These are phyloP conservation scores for Dendrocalamus latiflorus DNA, from an alignment of 202 grass and related monocot genomes.

Conservation along the genomic window DNA sequence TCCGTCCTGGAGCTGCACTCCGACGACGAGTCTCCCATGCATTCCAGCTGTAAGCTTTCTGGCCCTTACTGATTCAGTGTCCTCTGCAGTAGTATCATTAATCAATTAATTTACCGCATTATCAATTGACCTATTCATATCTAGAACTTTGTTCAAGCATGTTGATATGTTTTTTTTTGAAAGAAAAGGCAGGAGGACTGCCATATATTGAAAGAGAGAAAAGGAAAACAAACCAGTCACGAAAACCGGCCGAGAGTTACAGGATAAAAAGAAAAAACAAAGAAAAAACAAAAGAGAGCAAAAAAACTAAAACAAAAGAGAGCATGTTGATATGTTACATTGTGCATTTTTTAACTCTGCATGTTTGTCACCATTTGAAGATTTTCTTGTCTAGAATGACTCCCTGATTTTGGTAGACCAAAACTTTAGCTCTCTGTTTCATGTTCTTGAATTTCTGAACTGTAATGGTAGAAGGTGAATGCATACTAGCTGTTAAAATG, in stretches of 20 bases:
- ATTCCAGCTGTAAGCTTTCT: constrained; percentile 39
- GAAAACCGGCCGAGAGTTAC: too few relatives aligned
- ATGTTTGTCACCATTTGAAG: constrained; percentile 9
- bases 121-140: not conserved
- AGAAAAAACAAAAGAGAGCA: too few relatives aligned
- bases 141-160: not conserved
- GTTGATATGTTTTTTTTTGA: too few relatives aligned
- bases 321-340: not conserved
- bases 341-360: not conserved
- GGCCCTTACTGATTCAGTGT: not conserved
- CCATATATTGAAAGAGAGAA: too few relatives aligned
- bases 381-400: constrained; percentile 7
- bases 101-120: not conserved
- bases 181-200: too few relatives aligned
- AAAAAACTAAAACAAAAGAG: too few relatives aligned
- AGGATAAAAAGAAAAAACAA: too few relatives aligned
- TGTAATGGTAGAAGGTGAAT: not conserved
- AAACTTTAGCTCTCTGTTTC: not conserved
- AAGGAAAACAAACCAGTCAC: too few relatives aligned
- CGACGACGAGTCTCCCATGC: constrained; percentile 35
- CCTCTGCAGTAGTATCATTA: not conserved
- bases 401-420: not conserved
- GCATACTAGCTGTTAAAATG: not conserved
- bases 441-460: not conserved
- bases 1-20: constrained; percentile 75